Conservation (phyloP, 2,329 filamentous ascomycete genomes). For the Fusarium sp. region DNA sequence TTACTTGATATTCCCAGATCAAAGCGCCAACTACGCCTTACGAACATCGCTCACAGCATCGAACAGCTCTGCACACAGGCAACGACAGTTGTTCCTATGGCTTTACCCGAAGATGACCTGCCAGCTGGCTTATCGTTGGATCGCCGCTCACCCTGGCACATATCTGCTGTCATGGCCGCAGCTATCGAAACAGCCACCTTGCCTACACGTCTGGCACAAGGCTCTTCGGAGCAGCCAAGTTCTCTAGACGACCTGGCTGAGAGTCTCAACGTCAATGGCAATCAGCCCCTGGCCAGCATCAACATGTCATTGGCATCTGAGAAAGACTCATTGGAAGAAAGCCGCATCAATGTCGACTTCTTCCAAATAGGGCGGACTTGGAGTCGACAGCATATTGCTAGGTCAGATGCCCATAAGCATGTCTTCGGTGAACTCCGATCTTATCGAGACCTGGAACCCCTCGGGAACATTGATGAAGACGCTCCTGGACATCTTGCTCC, state of each 20-base stretch:
- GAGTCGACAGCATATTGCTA: constrained; percentile 18
- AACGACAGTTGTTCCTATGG: constrained; percentile 80
- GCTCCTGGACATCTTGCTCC: not conserved
- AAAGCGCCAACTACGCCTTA: constrained; percentile 62
- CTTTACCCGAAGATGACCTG: constrained; percentile 64
- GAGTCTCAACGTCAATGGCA: constrained; percentile 77
- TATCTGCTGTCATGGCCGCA: constrained; percentile 76
- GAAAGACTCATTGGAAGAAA: constrained; percentile 42
- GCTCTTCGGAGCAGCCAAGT: constrained; percentile 48
- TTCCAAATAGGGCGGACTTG: constrained; percentile 40
- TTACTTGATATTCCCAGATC: constrained; percentile 63
- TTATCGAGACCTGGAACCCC: constrained; percentile 31
- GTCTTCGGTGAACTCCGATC: constrained; percentile 43
- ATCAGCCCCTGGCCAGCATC: constrained; percentile 79
- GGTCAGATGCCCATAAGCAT: constrained; percentile 24
- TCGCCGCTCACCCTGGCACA: constrained; percentile 76
- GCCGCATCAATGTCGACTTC: constrained; percentile 44
- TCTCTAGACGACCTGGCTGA: constrained; percentile 71
- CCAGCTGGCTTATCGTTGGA: constrained; percentile 69
- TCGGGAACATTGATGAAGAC: constrained; percentile 4
- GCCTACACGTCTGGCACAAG: constrained; percentile 71
- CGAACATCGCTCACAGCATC: constrained; percentile 78
- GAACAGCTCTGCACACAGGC: constrained; percentile 73
- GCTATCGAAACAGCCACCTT: constrained; percentile 82
- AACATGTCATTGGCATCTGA: constrained; percentile 66